Evolutionary conservation across 2,329 filamentous ascomycete species (phyloP).

Genomic region (Anisogramma anomala): DNA sequence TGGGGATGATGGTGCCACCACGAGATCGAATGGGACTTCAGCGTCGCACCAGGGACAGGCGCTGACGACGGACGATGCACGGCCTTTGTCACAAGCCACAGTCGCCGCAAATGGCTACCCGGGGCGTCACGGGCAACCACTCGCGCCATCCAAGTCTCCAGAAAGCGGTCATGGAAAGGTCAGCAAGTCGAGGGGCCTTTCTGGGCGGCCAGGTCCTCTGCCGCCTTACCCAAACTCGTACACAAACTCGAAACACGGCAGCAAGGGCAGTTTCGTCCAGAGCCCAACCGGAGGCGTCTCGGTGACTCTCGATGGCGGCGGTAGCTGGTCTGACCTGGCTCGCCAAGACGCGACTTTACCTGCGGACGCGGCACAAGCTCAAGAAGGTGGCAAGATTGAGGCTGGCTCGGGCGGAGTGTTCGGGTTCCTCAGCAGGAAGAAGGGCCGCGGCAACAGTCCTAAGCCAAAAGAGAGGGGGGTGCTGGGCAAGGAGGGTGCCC

Average conservation of each 20-base stretch:
- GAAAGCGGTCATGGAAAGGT: conserved; percentile 7
- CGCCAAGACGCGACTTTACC: conserved; percentile 69
- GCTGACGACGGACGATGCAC: conserved; percentile 40
- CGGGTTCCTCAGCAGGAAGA: conserved; percentile 80
- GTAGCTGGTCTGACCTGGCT: conserved; percentile 84
- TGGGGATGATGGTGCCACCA: conserved; percentile 5
- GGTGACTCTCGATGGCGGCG: conserved; percentile 78
- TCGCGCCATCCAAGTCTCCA: conserved; percentile 4
- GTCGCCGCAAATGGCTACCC: conserved; percentile 17
- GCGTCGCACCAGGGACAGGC: conserved; percentile 28
- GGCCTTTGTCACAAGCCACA: conserved; percentile 25
- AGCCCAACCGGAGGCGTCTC: conserved; percentile 77
- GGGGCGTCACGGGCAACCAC: conserved; percentile 12
- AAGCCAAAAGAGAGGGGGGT: conserved; percentile 92
- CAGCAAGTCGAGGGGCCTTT: conserved; percentile 15
- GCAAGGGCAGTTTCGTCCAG: conserved; percentile 46
- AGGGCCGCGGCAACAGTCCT: conserved; percentile 78
- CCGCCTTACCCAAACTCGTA: conserved; percentile 38
- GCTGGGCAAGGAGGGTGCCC: conserved; percentile 84
- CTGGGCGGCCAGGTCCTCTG: conserved; percentile 27
- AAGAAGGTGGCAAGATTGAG: conserved; percentile 39
- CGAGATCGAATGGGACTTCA: conserved; percentile 6
- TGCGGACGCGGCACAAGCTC: conserved; percentile 47
- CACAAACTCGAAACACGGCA: conserved; percentile 22
- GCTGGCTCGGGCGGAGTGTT: conserved; percentile 70